Base-by-base conservation (phyloP, 495 filamentous ascomycete species). In the Talaromyces stipitatus region DNA sequence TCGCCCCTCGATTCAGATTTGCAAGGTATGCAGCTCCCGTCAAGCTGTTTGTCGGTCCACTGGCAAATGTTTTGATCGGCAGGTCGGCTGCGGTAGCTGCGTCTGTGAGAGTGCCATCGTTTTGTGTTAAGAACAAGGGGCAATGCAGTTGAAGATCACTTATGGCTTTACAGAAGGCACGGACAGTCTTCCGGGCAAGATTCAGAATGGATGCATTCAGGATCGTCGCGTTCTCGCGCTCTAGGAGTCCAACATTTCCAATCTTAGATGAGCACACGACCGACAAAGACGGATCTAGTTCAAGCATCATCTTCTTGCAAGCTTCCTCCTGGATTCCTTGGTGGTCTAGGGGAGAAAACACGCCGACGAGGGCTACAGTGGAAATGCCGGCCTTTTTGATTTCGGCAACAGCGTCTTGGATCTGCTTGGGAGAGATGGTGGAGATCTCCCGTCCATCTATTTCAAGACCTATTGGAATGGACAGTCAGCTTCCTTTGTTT, bases 191-290 rank as follows among this genome's bases (percentile, higher is more conserved):
- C 16, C 68, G 63, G 0, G 77, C 78, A 50, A 76, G 72, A 7
- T 57, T 53, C 4, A 79, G 60, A 47, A 82, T 76, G 11, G 75
- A 70, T 11, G 75, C 78, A 55, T 82, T 82, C n/a, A 82, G 66
- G 24, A 80, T 80, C 3, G 72, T 71, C 2, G 78, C 78, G 62
- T 82, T 82, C 61, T 82, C 78, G 1, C 78, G 69, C 56, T 82
- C 78, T 3, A 80, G 55, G 27, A 80, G 72, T 0, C 77, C 78
- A 7, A 79, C 63, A 16, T 70, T 68, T 4, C 73, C 78, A 22
- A 82, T 71, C 9, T 68, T 65, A 50, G 74, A 69, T 3, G 65
- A 67, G 22, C 62, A 65, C 5, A 67, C 65, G 29, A 74, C 72
- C 43, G 76, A 78, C 5, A 76, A 30, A 2, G 51, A 41, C 16